Percentiles rank a stretch among this genome's conserved stretches.
Conservation (phyloP, 2,329 filamentous ascomycete genomes). For the Beauveria australis region DNA sequence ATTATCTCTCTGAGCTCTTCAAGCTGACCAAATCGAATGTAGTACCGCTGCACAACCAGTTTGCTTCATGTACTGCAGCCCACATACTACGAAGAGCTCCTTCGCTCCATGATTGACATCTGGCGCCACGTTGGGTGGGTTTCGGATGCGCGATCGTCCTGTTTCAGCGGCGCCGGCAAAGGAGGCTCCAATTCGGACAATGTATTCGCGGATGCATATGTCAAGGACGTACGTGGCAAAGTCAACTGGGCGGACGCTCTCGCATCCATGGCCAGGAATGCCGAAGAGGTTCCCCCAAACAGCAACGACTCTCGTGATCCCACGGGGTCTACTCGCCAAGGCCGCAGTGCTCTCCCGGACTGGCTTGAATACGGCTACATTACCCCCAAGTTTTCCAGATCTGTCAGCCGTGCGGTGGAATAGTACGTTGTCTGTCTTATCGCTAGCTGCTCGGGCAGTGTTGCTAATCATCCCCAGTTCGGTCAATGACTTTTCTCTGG, state of each 20-base stretch:
- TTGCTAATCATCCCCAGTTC: conserved; percentile 24
- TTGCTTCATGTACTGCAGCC: conserved; percentile 60
- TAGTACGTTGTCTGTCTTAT: conserved; percentile 32
- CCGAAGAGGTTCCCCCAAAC: conserved; percentile 53
- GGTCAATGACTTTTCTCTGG: conserved; percentile 59
- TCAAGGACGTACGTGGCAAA: conserved; percentile 55
- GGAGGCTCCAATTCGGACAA: conserved; percentile 65
- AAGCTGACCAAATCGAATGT: not conserved
- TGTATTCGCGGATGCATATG: conserved; percentile 62
- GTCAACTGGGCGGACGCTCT: conserved; percentile 59
- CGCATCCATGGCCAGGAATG: conserved; percentile 57
- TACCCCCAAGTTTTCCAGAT: conserved; percentile 51
- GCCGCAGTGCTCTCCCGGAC: conserved; percentile 59
- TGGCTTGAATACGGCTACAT: conserved; percentile 60
- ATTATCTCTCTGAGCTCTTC: not conserved
- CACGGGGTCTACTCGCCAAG: conserved; percentile 57
- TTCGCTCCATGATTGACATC: conserved; percentile 60
- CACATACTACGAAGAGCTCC: conserved; percentile 52
- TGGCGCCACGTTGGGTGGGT: conserved; percentile 57
- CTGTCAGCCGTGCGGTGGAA: conserved; percentile 57
- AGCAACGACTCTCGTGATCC: conserved; percentile 49
- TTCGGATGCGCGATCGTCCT: conserved; percentile 58
- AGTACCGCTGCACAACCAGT: conserved; percentile 55
- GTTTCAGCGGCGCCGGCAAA: conserved; percentile 61
- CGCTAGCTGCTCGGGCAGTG: conserved; percentile 5